These are phyloP conservation scores for Nicotiana obtusifolia DNA, from an alignment of 257 asterid genomes.

Conservation along the genomic window DNA sequence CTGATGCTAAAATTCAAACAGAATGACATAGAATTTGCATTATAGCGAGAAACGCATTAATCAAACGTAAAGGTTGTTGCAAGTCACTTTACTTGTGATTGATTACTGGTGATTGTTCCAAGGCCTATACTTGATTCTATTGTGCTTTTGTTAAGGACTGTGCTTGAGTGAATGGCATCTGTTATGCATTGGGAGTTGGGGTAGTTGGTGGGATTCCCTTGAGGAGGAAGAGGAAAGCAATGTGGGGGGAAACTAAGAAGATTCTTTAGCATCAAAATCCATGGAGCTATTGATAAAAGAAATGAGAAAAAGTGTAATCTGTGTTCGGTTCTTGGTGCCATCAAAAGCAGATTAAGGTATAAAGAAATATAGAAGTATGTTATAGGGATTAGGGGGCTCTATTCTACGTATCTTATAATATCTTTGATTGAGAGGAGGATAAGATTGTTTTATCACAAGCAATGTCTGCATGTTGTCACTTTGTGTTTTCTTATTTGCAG, in stretches of 20 bases:
- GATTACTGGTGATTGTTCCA: neutral
- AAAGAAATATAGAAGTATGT: neutral
- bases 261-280: neutral
- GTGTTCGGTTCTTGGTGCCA: neutral
- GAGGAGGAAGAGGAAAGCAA: neutral
- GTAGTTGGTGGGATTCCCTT: neutral
- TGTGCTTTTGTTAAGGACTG: neutral
- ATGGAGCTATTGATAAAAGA: neutral
- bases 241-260: neutral
- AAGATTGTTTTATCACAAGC: neutral
- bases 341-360: neutral
- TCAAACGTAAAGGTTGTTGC: neutral
- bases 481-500: conserved; percentile 35
- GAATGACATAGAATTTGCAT: neutral
- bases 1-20: neutral
- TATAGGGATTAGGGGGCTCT: neutral
- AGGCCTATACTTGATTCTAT: neutral
- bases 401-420: neutral
- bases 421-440: neutral
- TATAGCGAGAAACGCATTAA: neutral
- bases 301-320: neutral
- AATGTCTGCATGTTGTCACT: neutral
- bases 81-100: neutral
- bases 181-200: neutral
- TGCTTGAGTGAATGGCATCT: neutral